These are phyloP conservation scores for Poa pratensis DNA, from an alignment of 176 grass and related monocot species.

Conservation along the genomic window DNA sequence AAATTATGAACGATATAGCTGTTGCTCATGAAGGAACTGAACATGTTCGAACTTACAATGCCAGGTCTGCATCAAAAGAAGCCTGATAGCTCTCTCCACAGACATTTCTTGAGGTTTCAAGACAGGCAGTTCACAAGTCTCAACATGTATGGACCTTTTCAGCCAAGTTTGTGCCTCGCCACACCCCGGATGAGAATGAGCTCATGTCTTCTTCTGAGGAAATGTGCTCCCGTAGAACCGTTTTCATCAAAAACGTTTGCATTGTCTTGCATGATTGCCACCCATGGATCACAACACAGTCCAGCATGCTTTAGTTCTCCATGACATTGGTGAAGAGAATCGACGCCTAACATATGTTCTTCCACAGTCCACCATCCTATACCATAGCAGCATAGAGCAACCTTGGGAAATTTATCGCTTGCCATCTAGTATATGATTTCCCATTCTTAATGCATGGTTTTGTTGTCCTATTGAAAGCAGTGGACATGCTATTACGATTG, in stretches of 20 bases:
- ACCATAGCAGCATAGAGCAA: slow-evolving; percentile 16
- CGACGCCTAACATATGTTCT: no score
- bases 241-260: not conserved
- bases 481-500: not conserved
- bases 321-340: no score
- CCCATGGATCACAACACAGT: not conserved
- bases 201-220: slow-evolving; percentile 20
- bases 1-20: not conserved
- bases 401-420: not conserved
- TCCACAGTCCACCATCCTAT: not conserved
- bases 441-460: not conserved
- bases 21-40: not conserved
- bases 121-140: not conserved
- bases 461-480: slow-evolving; percentile 10
- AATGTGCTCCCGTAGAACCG: not conserved
- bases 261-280: not conserved
- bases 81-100: not conserved
- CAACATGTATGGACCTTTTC: slow-evolving; percentile 22
- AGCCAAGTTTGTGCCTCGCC: slow-evolving; percentile 54
- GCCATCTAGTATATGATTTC: not conserved
- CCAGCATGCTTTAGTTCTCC: slow-evolving; percentile 2
- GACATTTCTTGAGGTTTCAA: no score
- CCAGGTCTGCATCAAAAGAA: slow-evolving; percentile 43
- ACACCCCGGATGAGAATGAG: slow-evolving; percentile 64
- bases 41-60: slow-evolving; percentile 37